These are phyloP conservation scores for Cucumis cinereus DNA, from an alignment of 306 rosid genomes.

Conservation along the genomic window DNA sequence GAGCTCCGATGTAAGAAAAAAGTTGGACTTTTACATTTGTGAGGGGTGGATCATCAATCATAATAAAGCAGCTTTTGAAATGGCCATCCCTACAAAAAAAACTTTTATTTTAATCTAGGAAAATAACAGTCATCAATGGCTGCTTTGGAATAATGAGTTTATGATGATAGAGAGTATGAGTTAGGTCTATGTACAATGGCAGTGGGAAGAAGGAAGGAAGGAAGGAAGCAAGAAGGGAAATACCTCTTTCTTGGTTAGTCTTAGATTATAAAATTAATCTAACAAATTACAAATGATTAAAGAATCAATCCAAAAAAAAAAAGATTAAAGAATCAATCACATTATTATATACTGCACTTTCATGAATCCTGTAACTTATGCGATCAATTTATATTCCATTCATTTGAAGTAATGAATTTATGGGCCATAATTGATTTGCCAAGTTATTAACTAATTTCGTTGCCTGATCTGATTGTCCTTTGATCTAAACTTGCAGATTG, in stretches of 20 bases:
- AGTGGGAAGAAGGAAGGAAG: background rate
- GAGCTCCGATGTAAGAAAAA: too few species aligned
- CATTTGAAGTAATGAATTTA: background rate
- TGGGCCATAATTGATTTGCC: background rate
- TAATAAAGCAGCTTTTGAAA: too few species aligned
- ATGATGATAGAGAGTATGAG: background rate
- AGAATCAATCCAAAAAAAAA: background rate
- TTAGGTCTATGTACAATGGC: background rate
- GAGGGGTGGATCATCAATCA: too few species aligned
- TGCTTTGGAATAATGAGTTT: background rate
- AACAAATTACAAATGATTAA: background rate
- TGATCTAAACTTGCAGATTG: constrained; percentile 15
- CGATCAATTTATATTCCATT: background rate
- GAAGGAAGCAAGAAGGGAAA: background rate
- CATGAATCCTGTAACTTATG: background rate
- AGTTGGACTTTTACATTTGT: too few species aligned
- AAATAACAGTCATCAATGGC: background rate
- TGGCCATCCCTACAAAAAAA: too few species aligned
- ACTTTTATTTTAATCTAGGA: too few species aligned
- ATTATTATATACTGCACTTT: background rate
- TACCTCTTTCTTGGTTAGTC: background rate
- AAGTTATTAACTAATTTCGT: background rate
- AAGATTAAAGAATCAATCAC: background rate
- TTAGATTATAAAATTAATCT: background rate
- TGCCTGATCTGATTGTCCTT: background rate